Evolutionary conservation across 1,284 basidiomycete species (phyloP).

Genomic region (Puccinia horiana): DNA sequence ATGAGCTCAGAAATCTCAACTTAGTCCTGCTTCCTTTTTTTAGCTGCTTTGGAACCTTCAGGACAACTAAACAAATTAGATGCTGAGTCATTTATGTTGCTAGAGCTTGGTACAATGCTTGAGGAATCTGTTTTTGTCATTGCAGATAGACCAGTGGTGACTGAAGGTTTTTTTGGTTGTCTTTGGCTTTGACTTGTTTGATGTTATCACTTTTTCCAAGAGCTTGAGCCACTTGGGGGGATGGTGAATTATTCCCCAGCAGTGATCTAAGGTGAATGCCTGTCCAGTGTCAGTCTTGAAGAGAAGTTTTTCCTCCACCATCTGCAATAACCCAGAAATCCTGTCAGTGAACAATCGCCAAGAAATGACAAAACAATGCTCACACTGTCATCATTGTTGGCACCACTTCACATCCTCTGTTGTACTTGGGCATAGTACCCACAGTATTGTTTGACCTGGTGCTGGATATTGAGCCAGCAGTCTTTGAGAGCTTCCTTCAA

Average conservation of each 20-base stretch:
- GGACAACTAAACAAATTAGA: not conserved
- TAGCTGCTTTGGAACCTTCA: not conserved
- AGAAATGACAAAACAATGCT: not conserved
- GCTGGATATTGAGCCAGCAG: not conserved
- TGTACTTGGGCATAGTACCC: conserved; percentile 5
- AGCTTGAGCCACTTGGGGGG: not conserved
- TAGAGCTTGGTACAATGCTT: too few relatives aligned
- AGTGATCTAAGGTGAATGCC: conserved; percentile 4
- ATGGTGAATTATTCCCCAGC: not conserved
- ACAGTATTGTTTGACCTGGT: not conserved
- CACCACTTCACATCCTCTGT: not conserved
- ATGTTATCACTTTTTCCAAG: not conserved
- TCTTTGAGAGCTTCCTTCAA: not conserved
- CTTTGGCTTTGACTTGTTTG: not conserved
- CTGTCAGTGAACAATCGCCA: not conserved
- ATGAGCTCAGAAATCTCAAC: not conserved
- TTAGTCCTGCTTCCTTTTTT: not conserved
- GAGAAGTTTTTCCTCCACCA: not conserved
- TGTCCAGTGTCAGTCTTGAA: conserved; percentile 2
- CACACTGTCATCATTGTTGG: not conserved
- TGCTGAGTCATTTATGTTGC: too few relatives aligned
- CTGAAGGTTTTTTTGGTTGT: not conserved
- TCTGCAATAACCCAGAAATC: not conserved
- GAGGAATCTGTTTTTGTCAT: too few relatives aligned
- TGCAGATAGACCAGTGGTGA: not conserved